Evolutionary conservation across 371 early-diverging fungal genomes (phyloP).

Genomic region (Mortierella sp.): DNA sequence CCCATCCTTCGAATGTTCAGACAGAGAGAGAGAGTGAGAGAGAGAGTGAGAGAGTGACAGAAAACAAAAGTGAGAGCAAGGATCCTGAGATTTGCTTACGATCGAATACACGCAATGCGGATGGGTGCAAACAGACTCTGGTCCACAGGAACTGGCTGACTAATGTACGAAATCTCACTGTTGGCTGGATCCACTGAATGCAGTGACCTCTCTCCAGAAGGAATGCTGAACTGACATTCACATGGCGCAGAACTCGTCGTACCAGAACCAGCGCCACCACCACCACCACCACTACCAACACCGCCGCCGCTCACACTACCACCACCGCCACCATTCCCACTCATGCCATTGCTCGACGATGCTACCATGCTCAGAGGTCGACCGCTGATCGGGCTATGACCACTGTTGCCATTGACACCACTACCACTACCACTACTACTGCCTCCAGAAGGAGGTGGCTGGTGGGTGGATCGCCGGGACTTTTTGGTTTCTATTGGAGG

Average conservation of each 20-base stretch:
- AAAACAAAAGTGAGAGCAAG: background rate
- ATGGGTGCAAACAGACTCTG: conserved; percentile 49
- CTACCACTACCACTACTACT: conserved; percentile 9
- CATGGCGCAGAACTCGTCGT: conserved; percentile 13
- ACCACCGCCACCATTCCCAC: conserved; percentile 4
- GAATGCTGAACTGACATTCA: conserved; percentile 47
- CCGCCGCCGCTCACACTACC: conserved; percentile 6
- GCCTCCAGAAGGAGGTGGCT: conserved; percentile 17
- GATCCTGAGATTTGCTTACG: too few relatives aligned
- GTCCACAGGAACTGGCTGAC: conserved; percentile 47
- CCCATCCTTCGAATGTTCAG: background rate
- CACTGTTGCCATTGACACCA: conserved; percentile 5
- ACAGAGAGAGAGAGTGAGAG: background rate
- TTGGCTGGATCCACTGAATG: conserved; percentile 45
- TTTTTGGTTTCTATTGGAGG: conserved; percentile 27
- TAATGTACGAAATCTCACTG: conserved; percentile 42
- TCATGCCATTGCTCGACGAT: too few relatives aligned
- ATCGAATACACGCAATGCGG: conserved; percentile 52
- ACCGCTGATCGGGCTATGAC: too few relatives aligned
- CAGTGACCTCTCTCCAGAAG: conserved; percentile 44
- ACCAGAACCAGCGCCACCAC: background rate
- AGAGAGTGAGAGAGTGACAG: background rate
- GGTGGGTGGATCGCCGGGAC: conserved; percentile 28
- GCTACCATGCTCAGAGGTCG: too few relatives aligned
- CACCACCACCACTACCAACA: background rate